phyloP scores from a whole-genome alignment of 1,284 basidiomycete genomes.

The Xerocomus amazonicus region DNA sequence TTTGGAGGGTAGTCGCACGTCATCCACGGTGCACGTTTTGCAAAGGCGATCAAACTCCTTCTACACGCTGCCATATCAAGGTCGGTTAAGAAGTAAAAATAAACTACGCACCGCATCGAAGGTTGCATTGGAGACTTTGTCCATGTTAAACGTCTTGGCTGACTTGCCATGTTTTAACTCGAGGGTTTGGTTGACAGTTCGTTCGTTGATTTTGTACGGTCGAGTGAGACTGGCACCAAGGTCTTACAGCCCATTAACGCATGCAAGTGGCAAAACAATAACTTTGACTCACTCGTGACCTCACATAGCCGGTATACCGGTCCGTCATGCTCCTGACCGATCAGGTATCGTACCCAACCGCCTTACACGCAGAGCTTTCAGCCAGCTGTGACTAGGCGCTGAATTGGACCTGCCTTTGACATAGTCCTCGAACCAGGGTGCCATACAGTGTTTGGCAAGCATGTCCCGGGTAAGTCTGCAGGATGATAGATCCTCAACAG shows the following conservation, averaged over 20 bases:
- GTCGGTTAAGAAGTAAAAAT: neutral
- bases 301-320: slow-evolving; percentile 84
- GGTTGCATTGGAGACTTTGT: slow-evolving; percentile 73
- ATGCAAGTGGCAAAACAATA: neutral
- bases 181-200: slow-evolving; percentile 58
- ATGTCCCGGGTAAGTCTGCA: slow-evolving; percentile 61
- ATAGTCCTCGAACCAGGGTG: slow-evolving; percentile 76
- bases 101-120: slow-evolving; percentile 53
- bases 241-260: slow-evolving; percentile 14
- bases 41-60: slow-evolving; percentile 69
- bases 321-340: slow-evolving; percentile 51
- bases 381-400: neutral
- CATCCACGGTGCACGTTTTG: slow-evolving; percentile 49
- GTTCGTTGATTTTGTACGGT: slow-evolving; percentile 73
- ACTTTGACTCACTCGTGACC: slow-evolving; percentile 57
- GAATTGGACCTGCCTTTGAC: slow-evolving; percentile 54
- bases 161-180: slow-evolving; percentile 71
- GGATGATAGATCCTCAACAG: slow-evolving; percentile 53
- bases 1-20: slow-evolving; percentile 63
- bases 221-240: slow-evolving; percentile 52
- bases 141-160: slow-evolving; percentile 61
- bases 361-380: slow-evolving; percentile 42
- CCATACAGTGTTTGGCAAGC: slow-evolving; percentile 61
- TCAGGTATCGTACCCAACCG: slow-evolving; percentile 76
- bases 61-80: slow-evolving; percentile 39